A percentile compares a stretch with the other conserved stretches of the same genome.
Conservation (phyloP, 2,329 filamentous ascomycete genomes). For the Remersonia thermophila region DNA sequence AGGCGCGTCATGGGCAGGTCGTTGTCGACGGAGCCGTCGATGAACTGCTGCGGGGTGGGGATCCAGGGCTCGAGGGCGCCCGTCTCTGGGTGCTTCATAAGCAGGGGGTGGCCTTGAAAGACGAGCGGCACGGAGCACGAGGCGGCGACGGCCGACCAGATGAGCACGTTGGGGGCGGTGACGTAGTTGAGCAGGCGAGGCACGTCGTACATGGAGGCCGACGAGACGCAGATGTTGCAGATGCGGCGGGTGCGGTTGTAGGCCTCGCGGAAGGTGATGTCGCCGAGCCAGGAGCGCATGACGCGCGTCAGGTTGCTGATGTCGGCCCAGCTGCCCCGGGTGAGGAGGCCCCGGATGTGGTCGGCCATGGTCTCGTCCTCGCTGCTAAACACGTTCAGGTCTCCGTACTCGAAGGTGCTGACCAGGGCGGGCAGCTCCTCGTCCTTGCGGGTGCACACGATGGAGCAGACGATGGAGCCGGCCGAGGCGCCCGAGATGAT, state of each 20-base stretch:
- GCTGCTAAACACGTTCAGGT: conserved; percentile 65
- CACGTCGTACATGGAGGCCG: conserved; percentile 74
- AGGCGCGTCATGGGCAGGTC: conserved; percentile 84
- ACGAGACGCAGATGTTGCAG: conserved; percentile 88
- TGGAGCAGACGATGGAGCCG: conserved; percentile 72
- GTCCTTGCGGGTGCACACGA: conserved; percentile 66
- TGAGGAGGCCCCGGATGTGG: conserved; percentile 61
- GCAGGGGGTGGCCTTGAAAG: conserved; percentile 65
- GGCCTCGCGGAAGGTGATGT: conserved; percentile 89
- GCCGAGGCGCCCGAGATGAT: conserved; percentile 84
- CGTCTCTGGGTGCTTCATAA: conserved; percentile 75
- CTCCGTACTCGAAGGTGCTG: conserved; percentile 61
- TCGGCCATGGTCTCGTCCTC: conserved; percentile 50
- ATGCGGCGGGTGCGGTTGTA: conserved; percentile 90
- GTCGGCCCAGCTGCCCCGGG: conserved; percentile 75
- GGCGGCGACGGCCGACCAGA: conserved; percentile 93
- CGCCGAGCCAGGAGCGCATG: conserved; percentile 68
- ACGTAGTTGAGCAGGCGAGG: conserved; percentile 83
- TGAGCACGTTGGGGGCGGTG: conserved; percentile 85
- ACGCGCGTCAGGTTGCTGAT: conserved; percentile 70
- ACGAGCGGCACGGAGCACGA: conserved; percentile 86
- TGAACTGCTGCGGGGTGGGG: conserved; percentile 72
- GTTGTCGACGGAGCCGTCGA: conserved; percentile 90
- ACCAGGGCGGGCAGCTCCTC: conserved; percentile 63
- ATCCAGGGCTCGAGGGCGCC: conserved; percentile 74